Percentiles rank a stretch among this genome's conserved stretches.
Evolutionary conservation across 139 green algal species (phyloP).

Genomic region (Bryopsis sp.): DNA sequence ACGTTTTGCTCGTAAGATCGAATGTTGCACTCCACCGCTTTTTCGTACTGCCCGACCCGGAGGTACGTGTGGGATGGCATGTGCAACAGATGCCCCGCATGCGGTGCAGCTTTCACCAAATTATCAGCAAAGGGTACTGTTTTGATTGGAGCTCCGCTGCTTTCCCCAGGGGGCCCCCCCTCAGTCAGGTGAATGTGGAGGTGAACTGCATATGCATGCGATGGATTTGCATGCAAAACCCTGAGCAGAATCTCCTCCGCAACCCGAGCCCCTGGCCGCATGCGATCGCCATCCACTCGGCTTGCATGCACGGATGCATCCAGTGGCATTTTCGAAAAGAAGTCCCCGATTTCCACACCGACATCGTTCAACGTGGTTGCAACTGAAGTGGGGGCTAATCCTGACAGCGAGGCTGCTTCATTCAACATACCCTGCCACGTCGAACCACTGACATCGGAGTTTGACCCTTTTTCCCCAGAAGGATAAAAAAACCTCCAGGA

Average conservation of each 20-base stretch:
- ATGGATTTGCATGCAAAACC: conserved; percentile 21
- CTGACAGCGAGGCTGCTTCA: not conserved
- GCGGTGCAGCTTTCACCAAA: conserved; percentile 10
- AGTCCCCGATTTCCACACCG: not conserved
- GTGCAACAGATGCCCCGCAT: conserved; percentile 39
- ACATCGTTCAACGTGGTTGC: not conserved
- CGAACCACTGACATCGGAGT: not conserved
- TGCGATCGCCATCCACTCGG: not conserved
- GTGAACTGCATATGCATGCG: conserved; percentile 36
- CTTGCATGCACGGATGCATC: not conserved
- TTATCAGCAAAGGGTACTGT: conserved; percentile 26
- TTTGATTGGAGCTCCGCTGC: not conserved
- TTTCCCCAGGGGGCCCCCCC: conserved; percentile 9
- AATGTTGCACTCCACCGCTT: conserved; percentile 34
- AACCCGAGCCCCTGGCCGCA: conserved; percentile 18
- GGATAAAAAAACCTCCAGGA: conserved; percentile 28
- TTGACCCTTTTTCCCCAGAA: conserved; percentile 1
- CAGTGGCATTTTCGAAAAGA: not conserved
- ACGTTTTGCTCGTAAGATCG: conserved; percentile 28
- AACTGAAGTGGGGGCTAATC: not conserved
- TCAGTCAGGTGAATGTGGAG: conserved; percentile 49
- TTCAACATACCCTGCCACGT: not conserved
- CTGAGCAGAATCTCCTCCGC: conserved; percentile 32
- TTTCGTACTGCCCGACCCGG: conserved; percentile 27
- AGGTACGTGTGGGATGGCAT: conserved; percentile 36